Evolutionary conservation across 1,284 basidiomycete genomes (phyloP), one percentile per base, ranked within the genome.

Genomic region (Veloboletus limbatus): DNA sequence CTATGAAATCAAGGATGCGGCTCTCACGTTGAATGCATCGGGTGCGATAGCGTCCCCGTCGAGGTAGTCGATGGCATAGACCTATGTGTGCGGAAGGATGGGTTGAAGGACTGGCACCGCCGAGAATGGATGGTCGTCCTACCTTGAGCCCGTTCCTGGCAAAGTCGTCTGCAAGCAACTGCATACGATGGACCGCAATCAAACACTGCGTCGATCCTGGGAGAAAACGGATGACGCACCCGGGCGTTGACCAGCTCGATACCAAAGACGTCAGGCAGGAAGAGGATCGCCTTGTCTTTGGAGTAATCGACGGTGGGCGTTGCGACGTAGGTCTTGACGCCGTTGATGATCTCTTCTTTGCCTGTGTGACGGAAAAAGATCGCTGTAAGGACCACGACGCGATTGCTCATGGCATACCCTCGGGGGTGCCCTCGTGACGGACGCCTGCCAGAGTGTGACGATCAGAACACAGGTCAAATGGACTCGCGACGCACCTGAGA

Each of bases 161-260:
- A 66, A 83, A 90, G 58, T 80, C 82, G 57, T 92, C 89, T 11
- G 74, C 79, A 26, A 86, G 68, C 24, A 85, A 71, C 81, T 85
- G n/a, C n/a, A n/a, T n/a, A 57, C 6, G 11, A 37, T 39, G 9
- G 20, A 20, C 1, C 6, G 7, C 2, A 2, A 25, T 49, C 31
- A 56, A 16, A 14, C 8, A 2, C 4, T 11, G 11, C 1, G 7
- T 17, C n/a, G n/a, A 28, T 2, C 25, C n/a, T 24, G 17, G 22
- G 5, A 13, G 14, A 18, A 6, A 18, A 7, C n/a, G n/a, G 22
- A 33, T 63, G 54, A 72, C 73, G 63, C 82, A 89, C 60, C 69
- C 52, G 16, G 80, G 66, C n/a, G 74, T 69, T 22, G 40, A n/a
- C 1, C 10, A 63, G 49, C 5, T 54, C 53, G 35, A 81, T 59